These are phyloP conservation scores for Myochromella boudieri DNA, from an alignment of 768 basidiomycete genomes.

Conservation along the genomic window DNA sequence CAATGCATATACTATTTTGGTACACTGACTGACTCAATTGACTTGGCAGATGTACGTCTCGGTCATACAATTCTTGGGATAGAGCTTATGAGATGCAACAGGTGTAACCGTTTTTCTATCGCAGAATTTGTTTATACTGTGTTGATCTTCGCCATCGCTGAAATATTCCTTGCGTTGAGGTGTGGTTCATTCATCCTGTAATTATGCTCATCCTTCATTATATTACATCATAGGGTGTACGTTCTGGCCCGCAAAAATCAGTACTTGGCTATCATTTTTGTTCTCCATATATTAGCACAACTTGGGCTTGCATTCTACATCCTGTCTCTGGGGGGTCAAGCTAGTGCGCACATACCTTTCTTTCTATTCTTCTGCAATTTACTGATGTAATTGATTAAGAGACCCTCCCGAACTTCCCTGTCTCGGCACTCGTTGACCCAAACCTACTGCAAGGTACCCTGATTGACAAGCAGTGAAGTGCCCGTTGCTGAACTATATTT, in stretches of 20 bases:
- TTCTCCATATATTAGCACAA: constrained; percentile 13
- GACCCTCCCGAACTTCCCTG: too few relatives aligned
- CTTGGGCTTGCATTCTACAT: constrained; percentile 15
- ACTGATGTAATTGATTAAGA: too few relatives aligned
- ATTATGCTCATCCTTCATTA: neutral
- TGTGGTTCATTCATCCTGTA: neutral
- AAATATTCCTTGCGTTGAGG: constrained; percentile 19
- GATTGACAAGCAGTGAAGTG: too few relatives aligned
- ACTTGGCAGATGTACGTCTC: constrained; percentile 6
- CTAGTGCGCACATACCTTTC: too few relatives aligned
- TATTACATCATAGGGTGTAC: constrained; percentile 12
- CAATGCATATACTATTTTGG: neutral
- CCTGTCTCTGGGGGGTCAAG: constrained; percentile 4
- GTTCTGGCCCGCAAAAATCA: constrained; percentile 17
- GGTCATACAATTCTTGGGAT: neutral
- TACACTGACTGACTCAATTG: neutral
- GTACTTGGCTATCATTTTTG: constrained; percentile 8
- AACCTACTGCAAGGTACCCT: too few relatives aligned
- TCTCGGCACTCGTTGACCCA: too few relatives aligned
- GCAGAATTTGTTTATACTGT: constrained; percentile 18
- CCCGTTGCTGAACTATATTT: too few relatives aligned
- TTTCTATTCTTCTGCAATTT: too few relatives aligned
- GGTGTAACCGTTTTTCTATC: constrained; percentile 18
- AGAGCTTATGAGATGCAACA: neutral
- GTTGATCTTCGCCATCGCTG: constrained; percentile 19